phyloP scores from a whole-genome alignment of 2,329 filamentous ascomycete genomes.

The Grosmannia clavigera region DNA sequence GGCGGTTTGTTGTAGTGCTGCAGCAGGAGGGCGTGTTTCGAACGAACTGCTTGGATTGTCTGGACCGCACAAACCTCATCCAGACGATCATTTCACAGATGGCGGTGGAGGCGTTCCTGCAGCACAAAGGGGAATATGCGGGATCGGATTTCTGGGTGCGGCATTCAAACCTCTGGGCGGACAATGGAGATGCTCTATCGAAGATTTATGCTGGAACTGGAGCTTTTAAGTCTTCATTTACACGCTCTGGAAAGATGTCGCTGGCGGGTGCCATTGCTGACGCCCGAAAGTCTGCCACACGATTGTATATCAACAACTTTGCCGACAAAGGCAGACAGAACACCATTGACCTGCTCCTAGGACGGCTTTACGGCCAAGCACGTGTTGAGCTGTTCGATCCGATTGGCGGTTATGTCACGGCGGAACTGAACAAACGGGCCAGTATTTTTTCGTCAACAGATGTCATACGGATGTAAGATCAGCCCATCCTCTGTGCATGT shows the following conservation, averaged over 20 bases:
- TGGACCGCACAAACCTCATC: slow-evolving; percentile 91
- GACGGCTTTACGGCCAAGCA: slow-evolving; percentile 68
- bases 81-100: slow-evolving; percentile 93
- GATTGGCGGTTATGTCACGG: slow-evolving; percentile 78
- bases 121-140: slow-evolving; percentile 56
- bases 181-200: slow-evolving; percentile 88
- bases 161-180: slow-evolving; percentile 90
- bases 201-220: slow-evolving; percentile 96
- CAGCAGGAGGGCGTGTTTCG: slow-evolving; percentile 94
- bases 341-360: slow-evolving; percentile 87
- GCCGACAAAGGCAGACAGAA: slow-evolving; percentile 85
- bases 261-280: slow-evolving; percentile 89
- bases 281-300: slow-evolving; percentile 82
- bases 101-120: slow-evolving; percentile 75
- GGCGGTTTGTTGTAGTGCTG: slow-evolving; percentile 54
- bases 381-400: slow-evolving; percentile 85
- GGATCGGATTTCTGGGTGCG: slow-evolving; percentile 79
- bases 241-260: slow-evolving; percentile 89
- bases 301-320: slow-evolving; percentile 97
- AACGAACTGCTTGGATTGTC: slow-evolving; percentile 90
- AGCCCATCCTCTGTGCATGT: slow-evolving; percentile 1
- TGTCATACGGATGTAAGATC: slow-evolving; percentile 57
- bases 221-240: slow-evolving; percentile 90
- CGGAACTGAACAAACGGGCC: slow-evolving; percentile 56
- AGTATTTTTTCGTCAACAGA: slow-evolving; percentile 65